Evolutionary conservation across 2,329 filamentous ascomycete genomes (phyloP), one percentile per base, ranked within the genome.

Genomic region (Talaromyces amestolkiae): DNA sequence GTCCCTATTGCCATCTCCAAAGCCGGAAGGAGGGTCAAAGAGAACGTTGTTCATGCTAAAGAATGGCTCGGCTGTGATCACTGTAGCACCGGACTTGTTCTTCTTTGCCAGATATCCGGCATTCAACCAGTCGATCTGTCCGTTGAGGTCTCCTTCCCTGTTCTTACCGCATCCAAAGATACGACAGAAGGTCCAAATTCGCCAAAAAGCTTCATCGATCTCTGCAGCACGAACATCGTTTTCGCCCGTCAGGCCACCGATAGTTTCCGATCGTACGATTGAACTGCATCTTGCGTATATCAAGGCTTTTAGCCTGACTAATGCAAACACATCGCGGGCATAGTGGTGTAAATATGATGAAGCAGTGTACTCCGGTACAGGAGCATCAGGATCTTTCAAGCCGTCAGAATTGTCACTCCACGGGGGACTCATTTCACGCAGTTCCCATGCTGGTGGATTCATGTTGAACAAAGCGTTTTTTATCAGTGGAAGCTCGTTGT

Each of bases 111-210:
- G 73, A 5, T 76, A 65, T 2, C 86, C 86, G 39, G 86, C 87
- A 65, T 82, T 84, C 11, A 89, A 76, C 87, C 87, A 89, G 70
- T 88, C 86, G 69, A 86, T 81, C 72, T 89, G 86, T 3, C 83
- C 85, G 41, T 82, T 78, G 39, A 87, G 78, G 66, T 89, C 86
- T 35, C 86, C 83, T 69, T 88, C 85, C 15, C 86, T 81, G 4
- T 81, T 81, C 69, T 86, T 87, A 0, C 81, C 81, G 59, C 80
- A 82, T 1, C 87, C 87, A 62, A 89, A 89, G 37, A 88, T 83
- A 63, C 82, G 83, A 74, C 86, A 89, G 74, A 89, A 89, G 0
- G 84, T 87, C 86, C 87, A 89, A 35, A 89, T 84, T 2, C 87
- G 83, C 85, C 86, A 89, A 58, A 89, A 81, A 0, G 87, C 86